Evolutionary conservation across 345 rosid species (phyloP).

Genomic region (Euclidium syriacum): DNA sequence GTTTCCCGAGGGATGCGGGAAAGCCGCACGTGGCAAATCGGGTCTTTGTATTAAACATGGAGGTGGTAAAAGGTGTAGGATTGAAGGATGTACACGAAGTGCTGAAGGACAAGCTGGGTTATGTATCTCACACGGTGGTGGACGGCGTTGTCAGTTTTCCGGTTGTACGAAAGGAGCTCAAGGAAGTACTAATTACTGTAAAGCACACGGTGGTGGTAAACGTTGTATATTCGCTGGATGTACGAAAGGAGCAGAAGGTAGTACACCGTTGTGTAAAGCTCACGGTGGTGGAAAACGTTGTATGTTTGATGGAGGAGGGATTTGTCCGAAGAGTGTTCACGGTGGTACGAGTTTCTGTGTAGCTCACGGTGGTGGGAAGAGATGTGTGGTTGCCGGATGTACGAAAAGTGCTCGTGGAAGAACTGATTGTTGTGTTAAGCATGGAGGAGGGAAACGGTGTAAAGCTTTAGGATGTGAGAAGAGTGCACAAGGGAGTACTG

Average conservation of each 20-base stretch:
- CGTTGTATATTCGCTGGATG: conserved; percentile 91
- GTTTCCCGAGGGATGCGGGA: conserved; percentile 58
- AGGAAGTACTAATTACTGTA: conserved; percentile 89
- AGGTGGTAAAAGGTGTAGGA: conserved; percentile 88
- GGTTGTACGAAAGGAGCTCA: conserved; percentile 85
- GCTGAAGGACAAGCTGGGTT: conserved; percentile 96
- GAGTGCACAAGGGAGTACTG: conserved; percentile 98
- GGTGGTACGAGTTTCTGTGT: conserved; percentile 95
- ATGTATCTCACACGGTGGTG: conserved; percentile 98
- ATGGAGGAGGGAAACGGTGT: conserved; percentile 93
- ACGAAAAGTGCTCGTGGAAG: conserved; percentile 96
- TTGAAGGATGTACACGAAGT: conserved; percentile 74
- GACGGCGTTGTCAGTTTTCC: conserved; percentile 65
- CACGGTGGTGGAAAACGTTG: conserved; percentile 98
- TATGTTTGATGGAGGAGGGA: conserved; percentile 86
- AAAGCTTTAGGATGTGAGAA: conserved; percentile 61
- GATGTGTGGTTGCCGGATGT: conserved; percentile 81
- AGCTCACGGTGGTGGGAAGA: conserved; percentile 95
- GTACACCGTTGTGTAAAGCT: conserved; percentile 91
- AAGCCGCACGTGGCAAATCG: conserved; percentile 92
- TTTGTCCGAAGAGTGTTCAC: conserved; percentile 92
- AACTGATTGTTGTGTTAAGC: conserved; percentile 89
- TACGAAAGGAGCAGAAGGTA: conserved; percentile 93
- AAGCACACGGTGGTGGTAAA: conserved; percentile 97
- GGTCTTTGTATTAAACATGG: conserved; percentile 96